Evolutionary conservation across 768 basidiomycete genomes (phyloP).

Genomic region (Tubosaeta brunneosetosa): DNA sequence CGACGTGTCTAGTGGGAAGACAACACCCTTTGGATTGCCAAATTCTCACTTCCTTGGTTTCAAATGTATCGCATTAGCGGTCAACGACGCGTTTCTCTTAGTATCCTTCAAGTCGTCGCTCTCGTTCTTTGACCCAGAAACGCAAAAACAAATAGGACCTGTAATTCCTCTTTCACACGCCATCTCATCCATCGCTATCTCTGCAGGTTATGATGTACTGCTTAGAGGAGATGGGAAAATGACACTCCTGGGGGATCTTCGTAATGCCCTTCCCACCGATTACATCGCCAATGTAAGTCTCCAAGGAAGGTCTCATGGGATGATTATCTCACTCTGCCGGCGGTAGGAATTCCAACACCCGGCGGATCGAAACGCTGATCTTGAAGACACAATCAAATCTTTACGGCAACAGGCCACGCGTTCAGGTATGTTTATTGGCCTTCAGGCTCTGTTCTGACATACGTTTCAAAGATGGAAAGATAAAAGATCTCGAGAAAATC

Average conservation of each 20-base stretch:
- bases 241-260: conserved; percentile 1
- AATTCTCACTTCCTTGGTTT: background rate
- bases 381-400: background rate
- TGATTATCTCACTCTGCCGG: background rate
- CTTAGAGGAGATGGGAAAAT: background rate
- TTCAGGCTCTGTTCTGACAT: background rate
- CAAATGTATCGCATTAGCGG: background rate
- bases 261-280: background rate
- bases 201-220: conserved; percentile 1
- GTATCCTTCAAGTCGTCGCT: background rate
- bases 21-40: background rate
- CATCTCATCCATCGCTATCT: background rate
- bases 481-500: background rate
- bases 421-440: background rate
- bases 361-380: background rate
- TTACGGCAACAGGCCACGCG: background rate
- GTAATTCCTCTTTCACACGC: background rate
- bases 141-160: conserved; percentile 1
- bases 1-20: background rate
- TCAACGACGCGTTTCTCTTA: background rate
- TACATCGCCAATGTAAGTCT: conserved; percentile 6
- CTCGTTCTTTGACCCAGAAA: conserved; percentile 5
- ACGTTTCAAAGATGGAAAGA: background rate
- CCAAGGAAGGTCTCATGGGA: background rate
- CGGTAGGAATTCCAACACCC: background rate